Base-by-base conservation (phyloP, 2,329 filamentous ascomycete genomes). In the Coleophoma crateriformis region DNA sequence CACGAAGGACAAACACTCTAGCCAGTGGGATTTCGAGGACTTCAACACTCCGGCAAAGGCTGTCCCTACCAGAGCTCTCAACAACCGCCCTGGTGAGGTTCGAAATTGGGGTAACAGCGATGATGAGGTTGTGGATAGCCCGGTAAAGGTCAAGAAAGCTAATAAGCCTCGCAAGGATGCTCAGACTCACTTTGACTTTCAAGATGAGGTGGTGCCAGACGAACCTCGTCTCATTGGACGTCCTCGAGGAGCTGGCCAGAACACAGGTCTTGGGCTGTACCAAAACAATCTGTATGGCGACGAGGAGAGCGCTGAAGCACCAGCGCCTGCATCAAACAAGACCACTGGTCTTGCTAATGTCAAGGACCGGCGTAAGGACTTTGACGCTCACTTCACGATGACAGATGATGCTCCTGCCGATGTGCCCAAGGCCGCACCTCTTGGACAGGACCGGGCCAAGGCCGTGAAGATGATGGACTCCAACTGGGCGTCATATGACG, bases 11-110 rank as follows among this genome's bases (percentile, higher is more conserved):
- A 88, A 87, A 71, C 84, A 89, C 64, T 73, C 77, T 51, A 83
- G 83, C 55, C 85, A 88, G 54, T 96, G 92, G 90, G 82, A 83
- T 45, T 97, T 97, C 67, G 82, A 89, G 53, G 90, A 96, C 69
- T 95, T 95, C 61, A 73, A 74, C 14, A 96, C 91, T 0, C 92
- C 92, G 0, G 79, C 85, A 56, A 96, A 95, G 75, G 58, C 70
- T 22, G 74, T 81, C 44, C 75, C 78, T 4, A 71, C 76, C 42
- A 87, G 85, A 67, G 66, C 78, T 19, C 64, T 75, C 47, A 27
- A n/a, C 19, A 44, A 44, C 78, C 84, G 52, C 72, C 77, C 37
- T 81, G 90, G 62, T 46, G 84, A 94, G 53, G 78, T 84, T 52
- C 85, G 88, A 49, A 86, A 94, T 66, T 95, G 88, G 82, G 86